Base-by-base conservation (phyloP, 1,284 basidiomycete species). In the Trametes pubescens region DNA sequence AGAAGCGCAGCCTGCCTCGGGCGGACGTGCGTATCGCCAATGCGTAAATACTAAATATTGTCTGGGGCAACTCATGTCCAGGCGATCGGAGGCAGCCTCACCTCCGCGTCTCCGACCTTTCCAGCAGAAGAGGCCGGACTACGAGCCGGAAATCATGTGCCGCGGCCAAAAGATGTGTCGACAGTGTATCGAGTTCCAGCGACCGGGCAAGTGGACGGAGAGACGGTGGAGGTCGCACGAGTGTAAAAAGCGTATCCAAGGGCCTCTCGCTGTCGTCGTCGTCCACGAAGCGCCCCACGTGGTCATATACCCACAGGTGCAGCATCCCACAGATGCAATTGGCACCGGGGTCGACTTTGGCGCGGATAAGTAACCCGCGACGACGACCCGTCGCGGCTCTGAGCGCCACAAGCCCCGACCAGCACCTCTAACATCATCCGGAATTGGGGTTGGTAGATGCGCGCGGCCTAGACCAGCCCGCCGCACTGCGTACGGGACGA, bases 11-110 rank as follows among this genome's bases (percentile, higher is more conserved):
- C 32, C 6, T 3, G 10, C 38, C 34, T 40, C 16, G 51, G 21
- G 57, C 52, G 57, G 51, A 48, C 52, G 55, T 44, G 44, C 61
- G 37, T 59, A 51, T 59, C 51, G 37, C 48, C 56, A 49, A 62
- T 57, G 67, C 49, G 64, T 68, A 64, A 68, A 65, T 65, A 64
- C 67, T 62, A 64, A 55, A 51, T 44, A 64, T 60, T 51, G 43
- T 57, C 54, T 62, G 46, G 61, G 62, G 67, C 51, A 68, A 62
- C 32, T 65, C 51, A 13, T 59, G 21, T 24, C 67, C 67, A 57
- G 59, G 16, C 53, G 64, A 65, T 59, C 64, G 67, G 67, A 68
- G 62, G 51, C 64, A 59, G 47, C 37, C 61, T 55, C 48, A 24
- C 51, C 59, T 40, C 62, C 57, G 47, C 47, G 29, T 51, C 37